These are phyloP conservation scores for Thermoascus crustaceus DNA, from an alignment of 2,329 filamentous ascomycete species.

Conservation along the genomic window DNA sequence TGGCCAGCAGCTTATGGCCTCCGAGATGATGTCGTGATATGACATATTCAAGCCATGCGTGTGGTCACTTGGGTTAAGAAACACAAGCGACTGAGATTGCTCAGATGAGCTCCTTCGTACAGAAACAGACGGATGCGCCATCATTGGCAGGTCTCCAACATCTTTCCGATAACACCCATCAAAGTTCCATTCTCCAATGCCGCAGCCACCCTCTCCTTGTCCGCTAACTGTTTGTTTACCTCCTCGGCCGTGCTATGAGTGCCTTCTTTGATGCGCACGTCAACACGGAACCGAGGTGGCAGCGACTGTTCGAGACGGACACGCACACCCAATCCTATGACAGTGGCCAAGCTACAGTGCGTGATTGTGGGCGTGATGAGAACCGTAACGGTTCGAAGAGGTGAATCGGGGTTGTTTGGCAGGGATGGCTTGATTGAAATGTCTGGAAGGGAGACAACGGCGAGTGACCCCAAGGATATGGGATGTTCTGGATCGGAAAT, in stretches of 20 bases:
- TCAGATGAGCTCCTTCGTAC: neutral
- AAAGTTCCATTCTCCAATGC: constrained; percentile 89
- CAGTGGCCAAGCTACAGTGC: constrained; percentile 91
- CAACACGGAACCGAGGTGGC: constrained; percentile 82
- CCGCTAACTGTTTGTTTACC: constrained; percentile 91
- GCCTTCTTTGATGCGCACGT: constrained; percentile 90
- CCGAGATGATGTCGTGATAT: too few species aligned
- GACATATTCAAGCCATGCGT: too few species aligned
- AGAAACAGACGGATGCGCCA: neutral
- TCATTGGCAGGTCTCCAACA: constrained; percentile 77
- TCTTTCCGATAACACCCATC: constrained; percentile 80
- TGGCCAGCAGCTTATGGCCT: too few species aligned
- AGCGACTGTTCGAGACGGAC: constrained; percentile 85
- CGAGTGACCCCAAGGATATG: constrained; percentile 82
- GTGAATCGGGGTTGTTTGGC: constrained; percentile 46
- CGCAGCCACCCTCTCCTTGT: constrained; percentile 93
- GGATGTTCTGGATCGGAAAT: constrained; percentile 97
- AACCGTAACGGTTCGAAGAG: constrained; percentile 69
- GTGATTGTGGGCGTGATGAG: constrained; percentile 94
- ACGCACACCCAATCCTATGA: constrained; percentile 87
- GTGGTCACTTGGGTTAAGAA: too few species aligned
- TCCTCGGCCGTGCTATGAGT: constrained; percentile 93
- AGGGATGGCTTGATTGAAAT: constrained; percentile 68
- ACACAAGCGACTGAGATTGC: too few species aligned
- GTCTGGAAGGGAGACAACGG: constrained; percentile 92